Conservation (phyloP, 1,284 basidiomycete genomes). For the Ustilago trichophora region DNA sequence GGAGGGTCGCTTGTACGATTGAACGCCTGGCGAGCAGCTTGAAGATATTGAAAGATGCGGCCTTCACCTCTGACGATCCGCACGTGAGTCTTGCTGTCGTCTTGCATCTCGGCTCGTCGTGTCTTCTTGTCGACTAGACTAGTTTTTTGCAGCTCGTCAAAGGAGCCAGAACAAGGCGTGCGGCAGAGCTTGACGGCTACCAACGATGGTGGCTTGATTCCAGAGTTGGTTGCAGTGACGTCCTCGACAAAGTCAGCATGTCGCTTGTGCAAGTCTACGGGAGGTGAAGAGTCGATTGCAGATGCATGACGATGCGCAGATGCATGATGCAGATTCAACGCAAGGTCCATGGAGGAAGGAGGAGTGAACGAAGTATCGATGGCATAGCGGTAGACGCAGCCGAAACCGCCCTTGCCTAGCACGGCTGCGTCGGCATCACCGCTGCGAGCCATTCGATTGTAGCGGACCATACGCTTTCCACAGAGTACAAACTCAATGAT, state of each 20-base stretch:
- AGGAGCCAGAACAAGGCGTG: slow-evolving; percentile 53
- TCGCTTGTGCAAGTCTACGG: background rate
- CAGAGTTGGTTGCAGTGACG: background rate
- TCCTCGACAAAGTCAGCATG: background rate
- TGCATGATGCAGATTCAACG: slow-evolving; percentile 7
- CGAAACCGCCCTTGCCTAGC: slow-evolving; percentile 47
- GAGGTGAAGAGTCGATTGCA: background rate
- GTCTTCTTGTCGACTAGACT: slow-evolving; percentile 35
- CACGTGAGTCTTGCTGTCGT: slow-evolving; percentile 37
- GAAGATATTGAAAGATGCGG: slow-evolving; percentile 52
- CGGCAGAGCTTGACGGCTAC: slow-evolving; percentile 59
- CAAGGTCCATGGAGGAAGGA: slow-evolving; percentile 32
- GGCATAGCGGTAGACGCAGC: slow-evolving; percentile 47
- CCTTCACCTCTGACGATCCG: slow-evolving; percentile 56
- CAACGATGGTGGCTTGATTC: slow-evolving; percentile 25
- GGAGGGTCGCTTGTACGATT: slow-evolving; percentile 17
- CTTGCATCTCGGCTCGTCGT: slow-evolving; percentile 28
- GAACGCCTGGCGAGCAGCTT: slow-evolving; percentile 28
- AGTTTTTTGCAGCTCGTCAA: slow-evolving; percentile 57
- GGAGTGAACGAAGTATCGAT: slow-evolving; percentile 48
- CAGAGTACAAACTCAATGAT: slow-evolving; percentile 22
- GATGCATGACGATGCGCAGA: slow-evolving; percentile 13
- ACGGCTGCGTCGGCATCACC: slow-evolving; percentile 35
- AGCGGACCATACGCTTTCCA: slow-evolving; percentile 27
- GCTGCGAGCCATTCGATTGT: slow-evolving; percentile 30